A percentile compares a stretch with the other conserved stretches of the same genome.
phyloP scores from a whole-genome alignment of 257 asterid genomes.

The Solanum chmielewskii region DNA sequence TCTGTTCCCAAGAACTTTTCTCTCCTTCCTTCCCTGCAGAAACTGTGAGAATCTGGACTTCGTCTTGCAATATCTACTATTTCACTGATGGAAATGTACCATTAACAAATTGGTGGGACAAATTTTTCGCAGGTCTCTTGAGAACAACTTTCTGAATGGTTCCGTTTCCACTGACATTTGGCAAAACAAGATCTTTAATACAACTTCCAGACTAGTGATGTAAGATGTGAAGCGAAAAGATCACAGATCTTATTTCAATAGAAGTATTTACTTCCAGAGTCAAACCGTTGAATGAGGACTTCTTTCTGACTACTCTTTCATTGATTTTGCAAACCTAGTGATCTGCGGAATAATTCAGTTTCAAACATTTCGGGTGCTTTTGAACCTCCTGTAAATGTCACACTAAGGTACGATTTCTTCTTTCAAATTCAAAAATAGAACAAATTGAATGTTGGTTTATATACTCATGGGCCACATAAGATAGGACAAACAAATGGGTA shows the following conservation, averaged over 20 bases:
- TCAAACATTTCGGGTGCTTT: slow-evolving; percentile 23
- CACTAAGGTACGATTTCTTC: slow-evolving; percentile 22
- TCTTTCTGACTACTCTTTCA: slow-evolving; percentile 1
- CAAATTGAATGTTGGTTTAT: not conserved
- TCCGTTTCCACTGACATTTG: slow-evolving; percentile 21
- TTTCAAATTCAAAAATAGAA: not conserved
- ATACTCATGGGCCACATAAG: not conserved
- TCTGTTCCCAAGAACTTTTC: slow-evolving; percentile 28
- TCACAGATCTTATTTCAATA: not conserved
- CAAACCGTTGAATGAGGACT: not conserved
- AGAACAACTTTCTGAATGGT: slow-evolving; percentile 28
- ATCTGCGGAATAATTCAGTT: slow-evolving; percentile 23
- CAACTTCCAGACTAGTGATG: slow-evolving; percentile 23
- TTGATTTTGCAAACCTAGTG: slow-evolving; percentile 12
- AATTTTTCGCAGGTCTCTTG: slow-evolving; percentile 24
- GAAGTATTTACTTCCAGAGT: not conserved
- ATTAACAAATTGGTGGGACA: not conserved
- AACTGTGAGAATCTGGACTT: slow-evolving; percentile 22
- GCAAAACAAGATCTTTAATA: slow-evolving; percentile 23
- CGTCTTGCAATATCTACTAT: not conserved
- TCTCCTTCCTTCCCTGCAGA: slow-evolving; percentile 27
- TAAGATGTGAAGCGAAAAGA: slow-evolving; percentile 1
- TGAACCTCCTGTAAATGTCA: slow-evolving; percentile 32
- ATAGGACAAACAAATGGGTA: not conserved
- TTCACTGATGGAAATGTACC: not conserved